Evolutionary conservation across 1,284 basidiomycete genomes (phyloP), one percentile per base, ranked within the genome.

Genomic region (Erythrobasidium hasegawianum): DNA sequence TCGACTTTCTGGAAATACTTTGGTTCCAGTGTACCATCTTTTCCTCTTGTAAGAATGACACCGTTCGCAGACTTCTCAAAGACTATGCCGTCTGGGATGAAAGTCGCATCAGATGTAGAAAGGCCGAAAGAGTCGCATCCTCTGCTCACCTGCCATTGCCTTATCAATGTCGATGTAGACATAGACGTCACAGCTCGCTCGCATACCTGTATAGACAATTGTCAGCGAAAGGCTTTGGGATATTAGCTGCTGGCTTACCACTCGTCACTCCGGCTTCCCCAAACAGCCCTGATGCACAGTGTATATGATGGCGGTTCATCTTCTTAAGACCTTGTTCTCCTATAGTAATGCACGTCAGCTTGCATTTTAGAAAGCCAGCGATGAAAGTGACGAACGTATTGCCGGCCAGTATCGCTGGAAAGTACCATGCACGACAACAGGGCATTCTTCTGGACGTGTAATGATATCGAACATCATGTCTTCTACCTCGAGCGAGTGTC

Each of bases 271-370:
- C 82, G 1, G 74, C 59, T 8, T 87, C 80, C 55, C 86, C 85
- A 0, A 76, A 74, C 10, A 78, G 71, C 2, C 80, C 81, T 76
- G 88, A 86, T 0, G 92, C 90, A 10, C 94, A 81, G 75, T 95
- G 92, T 57, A 95, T 87, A 73, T 95, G 90, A 71, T 90, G 92
- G 26, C 91, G 82, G 14, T 77, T 81, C 91, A 93, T 94, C 69
- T 82, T 85, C n/a, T 86, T 89, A 13, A 95, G 78, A 0, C 90
- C 91, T 71, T 87, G 80, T 27, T 77, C 79, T 52, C 83, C 85
- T 88, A 69, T 27, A 27, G 0, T 14, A 26, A 40, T 8, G 18
- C 4, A 33, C 18, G 22, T 45, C 38, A n/a, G 24, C 22, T 33
- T 49, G n/a, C n/a, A n/a, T n/a, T n/a, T n/a, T n/a, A n/a, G n/a